Conservation (phyloP, 1,284 basidiomycete species). For the Prillingera fragicola region DNA sequence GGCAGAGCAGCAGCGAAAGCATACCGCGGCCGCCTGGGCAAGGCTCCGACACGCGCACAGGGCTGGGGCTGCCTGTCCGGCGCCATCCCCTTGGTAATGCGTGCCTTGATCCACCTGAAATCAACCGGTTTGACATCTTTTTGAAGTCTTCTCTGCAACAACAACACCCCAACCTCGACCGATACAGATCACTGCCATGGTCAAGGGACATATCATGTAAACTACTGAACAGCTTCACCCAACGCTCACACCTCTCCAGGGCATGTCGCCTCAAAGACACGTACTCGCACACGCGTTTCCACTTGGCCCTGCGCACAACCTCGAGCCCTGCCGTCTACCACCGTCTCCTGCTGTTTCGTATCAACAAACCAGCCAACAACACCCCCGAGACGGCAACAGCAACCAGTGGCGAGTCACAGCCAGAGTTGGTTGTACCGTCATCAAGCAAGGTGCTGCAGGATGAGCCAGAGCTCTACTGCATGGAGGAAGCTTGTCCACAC, state of each 20-base stretch:
- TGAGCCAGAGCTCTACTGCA: slow-evolving; percentile 64
- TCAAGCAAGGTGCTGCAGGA: slow-evolving; percentile 4
- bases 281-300: slow-evolving; percentile 62
- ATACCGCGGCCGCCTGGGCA: no score
- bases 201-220: slow-evolving; percentile 3
- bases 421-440: neutral
- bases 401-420: slow-evolving; percentile 10
- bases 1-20: no score
- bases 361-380: slow-evolving; percentile 41
- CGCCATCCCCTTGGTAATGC: no score
- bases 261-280: slow-evolving; percentile 54
- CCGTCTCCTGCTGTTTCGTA: slow-evolving; percentile 65
- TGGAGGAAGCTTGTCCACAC: slow-evolving; percentile 81
- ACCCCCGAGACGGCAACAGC: slow-evolving; percentile 40
- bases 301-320: slow-evolving; percentile 61
- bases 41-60: no score
- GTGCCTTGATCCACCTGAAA: no score
- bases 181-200: neutral
- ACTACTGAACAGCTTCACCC: neutral
- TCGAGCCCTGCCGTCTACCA: slow-evolving; percentile 58
- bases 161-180: no score
- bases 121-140: no score
- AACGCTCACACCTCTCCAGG: slow-evolving; percentile 36
- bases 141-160: no score
- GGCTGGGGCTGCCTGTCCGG: no score